A percentile compares a stretch with the other conserved stretches of the same genome.
These are phyloP conservation scores for Buxus sempervirens DNA, from an alignment of 164 flowering plant species.

Conservation along the genomic window DNA sequence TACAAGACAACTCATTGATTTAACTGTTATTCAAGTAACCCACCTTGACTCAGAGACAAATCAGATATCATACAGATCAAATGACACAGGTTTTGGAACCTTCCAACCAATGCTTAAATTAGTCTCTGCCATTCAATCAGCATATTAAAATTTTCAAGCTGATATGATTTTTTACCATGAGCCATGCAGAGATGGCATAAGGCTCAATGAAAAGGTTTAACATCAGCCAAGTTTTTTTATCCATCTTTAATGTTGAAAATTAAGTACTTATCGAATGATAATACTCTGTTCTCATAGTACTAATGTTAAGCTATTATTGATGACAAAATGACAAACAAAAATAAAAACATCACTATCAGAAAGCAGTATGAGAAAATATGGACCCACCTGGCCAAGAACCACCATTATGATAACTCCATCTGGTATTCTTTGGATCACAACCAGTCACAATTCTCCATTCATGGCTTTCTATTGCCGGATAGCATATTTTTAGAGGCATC, in stretches of 20 bases:
- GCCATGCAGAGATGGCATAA: too few species aligned
- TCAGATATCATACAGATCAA: neutral
- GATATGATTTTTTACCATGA: too few species aligned
- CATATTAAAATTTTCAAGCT: too few species aligned
- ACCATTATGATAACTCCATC: slow-evolving; percentile 32
- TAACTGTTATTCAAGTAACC: neutral
- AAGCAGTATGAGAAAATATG: neutral
- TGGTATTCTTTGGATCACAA: slow-evolving; percentile 28
- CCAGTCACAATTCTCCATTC: slow-evolving; percentile 27
- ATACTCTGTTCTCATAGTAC: too few species aligned
- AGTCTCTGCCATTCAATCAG: too few species aligned
- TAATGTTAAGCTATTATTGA: neutral
- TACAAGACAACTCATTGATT: too few species aligned
- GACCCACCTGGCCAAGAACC: slow-evolving; percentile 31
- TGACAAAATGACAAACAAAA: neutral
- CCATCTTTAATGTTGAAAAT: too few species aligned
- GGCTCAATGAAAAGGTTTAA: too few species aligned
- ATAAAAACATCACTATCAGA: neutral
- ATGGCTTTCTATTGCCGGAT: slow-evolving; percentile 25
- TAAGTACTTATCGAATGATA: neutral
- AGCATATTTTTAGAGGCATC: slow-evolving; percentile 23
- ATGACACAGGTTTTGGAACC: neutral
- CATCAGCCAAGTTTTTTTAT: too few species aligned
- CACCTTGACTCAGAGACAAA: neutral
- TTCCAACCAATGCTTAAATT: too few species aligned